Base-by-base conservation (phyloP, 108 stramenopile species). In the Poteriospumella lacustris region DNA sequence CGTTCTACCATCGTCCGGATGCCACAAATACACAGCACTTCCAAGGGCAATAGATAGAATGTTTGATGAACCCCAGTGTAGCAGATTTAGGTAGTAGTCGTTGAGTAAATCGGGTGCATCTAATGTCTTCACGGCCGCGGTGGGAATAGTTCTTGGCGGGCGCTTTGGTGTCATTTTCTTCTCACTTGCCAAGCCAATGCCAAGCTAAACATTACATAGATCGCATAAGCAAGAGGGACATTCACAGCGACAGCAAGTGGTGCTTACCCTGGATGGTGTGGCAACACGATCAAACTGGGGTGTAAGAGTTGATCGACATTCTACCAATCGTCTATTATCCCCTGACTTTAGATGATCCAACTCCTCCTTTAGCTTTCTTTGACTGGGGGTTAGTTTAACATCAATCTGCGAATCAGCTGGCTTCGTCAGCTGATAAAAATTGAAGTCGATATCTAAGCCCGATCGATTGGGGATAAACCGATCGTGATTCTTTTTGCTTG, bases 71-170 rank as follows among this genome's bases (percentile, higher is more conserved):
- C 70, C 70, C 70, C 70, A 73, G 28, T 44, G 47, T 5, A 73
- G 70, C 26, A 73, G 70, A 38, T 73, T 73, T 3, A 73, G 31
- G 36, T 73, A 98, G 86, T 98, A 96, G 77, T 96, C 95, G 78
- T 96, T 93, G 68, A 95, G 88, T 34, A 98, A 76, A 42, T 95
- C 95, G 1, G 95, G 95, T n/a, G 94, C 95, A 85, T 96, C 95
- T 42, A 97, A 87, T 79, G 96, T 94, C 2, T 95, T 90, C 47
- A 86, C 86, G 9, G 96, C 95, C 2, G 94, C 91, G 41, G 94
- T 93, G 56, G 96, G 93, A 78, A 99, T 97, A 41, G 88, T 31
- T 64, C 15, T 5, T 3, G 36, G 31, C 36, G 60, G 9, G 15
- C 28, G 31, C 28, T 12, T 5, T 31, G 36, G 15, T 5, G 5